Evolutionary conservation across 2,329 filamentous ascomycete genomes (phyloP), one percentile per base, ranked within the genome.

Genomic region (Chaetomium sp.): DNA sequence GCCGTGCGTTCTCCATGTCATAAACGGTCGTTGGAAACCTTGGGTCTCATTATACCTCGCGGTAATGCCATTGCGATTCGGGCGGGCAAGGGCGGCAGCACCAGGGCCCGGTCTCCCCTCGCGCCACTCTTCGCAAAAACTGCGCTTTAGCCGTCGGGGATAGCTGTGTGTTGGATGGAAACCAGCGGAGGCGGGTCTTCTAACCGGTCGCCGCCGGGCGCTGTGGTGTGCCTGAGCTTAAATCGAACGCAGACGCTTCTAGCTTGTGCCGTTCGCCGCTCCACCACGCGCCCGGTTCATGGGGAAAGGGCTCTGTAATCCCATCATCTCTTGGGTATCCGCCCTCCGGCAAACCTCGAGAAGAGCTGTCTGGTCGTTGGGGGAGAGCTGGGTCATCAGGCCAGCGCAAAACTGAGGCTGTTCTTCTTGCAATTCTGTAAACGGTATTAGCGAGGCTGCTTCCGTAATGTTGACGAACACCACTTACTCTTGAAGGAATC

Each of bases 381-480:
- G 82, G 45, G 86, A 88, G 49, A 98, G 85, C 67, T 92, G 90
- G 70, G 89, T 87, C 25, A 92, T 92, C 65, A 99, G 83, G 65
- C 83, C 89, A 51, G 88, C 82, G 76, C 98, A 99, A 70, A 97
- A 89, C 70, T 93, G 90, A 19, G 94, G 93, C 74, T 97, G 93
- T 72, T 93, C 90, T 79, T 90, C 88, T 85, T 97, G 92, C 75
- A 98, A 86, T 77, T 86, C 93, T 96, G 75, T 57, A 35, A 53
- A 54, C 7, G 5, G 29, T 9, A 47, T 62, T 56, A 62, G 42
- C 49, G 42, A 21, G 13, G 5, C 4, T 25, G 19, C 4, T 47
- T 25, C 9, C 3, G 4, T 9, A 9, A 10, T 50, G 6, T 29
- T 29, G 4, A 9, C 21, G 5, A 4, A 5, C 5, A 27, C 25